Percentiles rank a stretch among this genome's conserved stretches.
Evolutionary conservation across 2,329 filamentous ascomycete species (phyloP).

Genomic region (Pseudopyricularia cyperi): DNA sequence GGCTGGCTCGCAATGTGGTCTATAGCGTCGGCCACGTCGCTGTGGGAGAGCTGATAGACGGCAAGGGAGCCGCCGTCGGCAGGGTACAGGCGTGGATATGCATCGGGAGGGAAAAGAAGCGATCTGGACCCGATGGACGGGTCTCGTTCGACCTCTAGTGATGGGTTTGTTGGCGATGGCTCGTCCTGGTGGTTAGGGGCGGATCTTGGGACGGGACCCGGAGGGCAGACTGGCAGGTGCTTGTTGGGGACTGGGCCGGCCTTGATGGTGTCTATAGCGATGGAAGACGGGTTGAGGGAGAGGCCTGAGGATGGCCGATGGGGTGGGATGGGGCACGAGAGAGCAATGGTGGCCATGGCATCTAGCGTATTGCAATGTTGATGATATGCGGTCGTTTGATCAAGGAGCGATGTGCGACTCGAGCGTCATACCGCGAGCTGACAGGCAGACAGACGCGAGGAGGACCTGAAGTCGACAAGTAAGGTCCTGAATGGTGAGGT

Average conservation of each 20-base stretch:
- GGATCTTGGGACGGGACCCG: slow-evolving; percentile 50
- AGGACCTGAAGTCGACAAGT: no score
- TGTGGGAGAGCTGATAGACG: slow-evolving; percentile 61
- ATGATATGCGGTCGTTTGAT: background rate
- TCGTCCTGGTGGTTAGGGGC: slow-evolving; percentile 21
- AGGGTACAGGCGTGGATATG: slow-evolving; percentile 37
- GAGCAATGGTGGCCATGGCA: slow-evolving; percentile 41
- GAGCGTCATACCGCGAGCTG: background rate
- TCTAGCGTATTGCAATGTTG: background rate
- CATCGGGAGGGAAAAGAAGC: slow-evolving; percentile 60
- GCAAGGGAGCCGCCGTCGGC: slow-evolving; percentile 29
- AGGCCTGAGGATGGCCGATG: slow-evolving; percentile 18
- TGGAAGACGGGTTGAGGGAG: slow-evolving; percentile 16
- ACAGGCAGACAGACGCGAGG: no score
- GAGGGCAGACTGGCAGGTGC: slow-evolving; percentile 79
- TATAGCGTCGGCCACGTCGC: slow-evolving; percentile 57
- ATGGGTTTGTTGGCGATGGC: slow-evolving; percentile 34
- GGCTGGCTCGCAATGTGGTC: slow-evolving; percentile 67
- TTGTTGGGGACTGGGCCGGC: slow-evolving; percentile 61
- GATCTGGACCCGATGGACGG: slow-evolving; percentile 45
- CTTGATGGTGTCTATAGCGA: slow-evolving; percentile 21
- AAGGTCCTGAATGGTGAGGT: no score
- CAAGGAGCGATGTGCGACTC: background rate
- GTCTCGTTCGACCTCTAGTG: background rate
- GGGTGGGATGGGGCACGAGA: slow-evolving; percentile 21